Percentiles rank a stretch among this genome's conserved stretches.
phyloP scores from a whole-genome alignment of 1,139 yeast species.

The Protomyces arabidopsidicola region DNA sequence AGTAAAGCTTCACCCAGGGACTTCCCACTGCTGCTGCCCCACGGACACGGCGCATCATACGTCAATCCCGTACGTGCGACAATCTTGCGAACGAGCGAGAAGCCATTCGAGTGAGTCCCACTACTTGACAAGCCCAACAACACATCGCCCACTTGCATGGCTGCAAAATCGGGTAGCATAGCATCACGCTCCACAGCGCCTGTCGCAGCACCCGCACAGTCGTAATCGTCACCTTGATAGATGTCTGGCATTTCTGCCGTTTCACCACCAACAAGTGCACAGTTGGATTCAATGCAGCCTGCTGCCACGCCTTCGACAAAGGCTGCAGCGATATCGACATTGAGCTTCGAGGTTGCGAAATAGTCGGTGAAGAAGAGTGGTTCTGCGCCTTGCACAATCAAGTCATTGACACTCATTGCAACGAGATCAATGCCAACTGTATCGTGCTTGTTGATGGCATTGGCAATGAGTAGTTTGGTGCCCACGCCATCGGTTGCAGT shows the following conservation, averaged over 20 bases:
- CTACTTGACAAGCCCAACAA: constrained; percentile 81
- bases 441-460: constrained; percentile 77
- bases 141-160: constrained; percentile 73
- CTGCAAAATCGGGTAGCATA: constrained; percentile 64
- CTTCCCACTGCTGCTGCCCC: constrained; percentile 54
- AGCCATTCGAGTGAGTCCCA: constrained; percentile 96
- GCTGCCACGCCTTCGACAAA: constrained; percentile 94
- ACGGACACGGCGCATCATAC: constrained; percentile 77
- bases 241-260: constrained; percentile 99
- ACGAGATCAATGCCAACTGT: constrained; percentile 98
- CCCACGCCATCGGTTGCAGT: constrained; percentile 99
- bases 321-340: constrained; percentile 73
- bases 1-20: constrained; percentile 82
- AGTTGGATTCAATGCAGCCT: constrained; percentile 91
- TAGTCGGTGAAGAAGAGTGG: constrained; percentile 93
- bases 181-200: constrained; percentile 89
- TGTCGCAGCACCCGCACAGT: constrained; percentile 95
- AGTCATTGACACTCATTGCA: constrained; percentile 97
- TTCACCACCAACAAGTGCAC: constrained; percentile 98
- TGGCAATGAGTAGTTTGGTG: constrained; percentile 92
- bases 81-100: constrained; percentile 90
- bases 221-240: constrained; percentile 92
- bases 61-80: constrained; percentile 66
- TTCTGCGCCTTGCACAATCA: constrained; percentile 98
- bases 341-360: constrained; percentile 91